These are phyloP conservation scores for Ophiostoma himal-ulmi DNA, from an alignment of 2,329 filamentous ascomycete genomes.

Conservation along the genomic window DNA sequence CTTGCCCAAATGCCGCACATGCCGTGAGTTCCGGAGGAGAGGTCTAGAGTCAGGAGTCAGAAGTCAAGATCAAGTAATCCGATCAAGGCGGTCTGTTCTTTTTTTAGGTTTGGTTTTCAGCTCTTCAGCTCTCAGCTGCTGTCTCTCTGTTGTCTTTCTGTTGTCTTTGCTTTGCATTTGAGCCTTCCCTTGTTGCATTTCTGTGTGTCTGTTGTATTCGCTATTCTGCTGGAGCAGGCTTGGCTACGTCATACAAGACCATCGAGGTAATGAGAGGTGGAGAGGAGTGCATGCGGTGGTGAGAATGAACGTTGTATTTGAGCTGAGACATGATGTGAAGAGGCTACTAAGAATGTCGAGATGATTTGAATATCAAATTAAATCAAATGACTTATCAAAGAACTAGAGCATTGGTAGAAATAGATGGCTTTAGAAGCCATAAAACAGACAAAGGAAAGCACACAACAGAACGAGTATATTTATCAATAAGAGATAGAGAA, in stretches of 20 bases:
- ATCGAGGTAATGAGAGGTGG: background rate
- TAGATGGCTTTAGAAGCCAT: too few species aligned
- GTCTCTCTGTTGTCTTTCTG: background rate
- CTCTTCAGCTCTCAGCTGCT: background rate
- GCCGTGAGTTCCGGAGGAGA: background rate
- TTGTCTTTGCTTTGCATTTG: background rate
- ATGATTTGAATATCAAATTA: too few species aligned
- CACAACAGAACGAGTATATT: background rate
- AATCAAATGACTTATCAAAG: too few species aligned
- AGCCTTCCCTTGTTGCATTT: background rate
- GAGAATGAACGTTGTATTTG: background rate
- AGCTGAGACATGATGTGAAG: background rate
- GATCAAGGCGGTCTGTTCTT: background rate
- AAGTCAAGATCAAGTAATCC: background rate
- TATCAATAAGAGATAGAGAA: background rate
- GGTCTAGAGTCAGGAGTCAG: too few species aligned
- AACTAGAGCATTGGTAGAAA: too few species aligned
- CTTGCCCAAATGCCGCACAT: background rate
- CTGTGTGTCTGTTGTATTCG: background rate
- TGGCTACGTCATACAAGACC: constrained; percentile 5
- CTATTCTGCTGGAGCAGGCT: background rate
- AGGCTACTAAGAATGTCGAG: too few species aligned
- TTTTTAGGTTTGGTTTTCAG: background rate
- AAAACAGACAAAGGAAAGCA: too few species aligned
- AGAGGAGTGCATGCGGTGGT: background rate